These are phyloP conservation scores for Leccinum disarticulatum DNA, from an alignment of 768 basidiomycete genomes.

Conservation along the genomic window DNA sequence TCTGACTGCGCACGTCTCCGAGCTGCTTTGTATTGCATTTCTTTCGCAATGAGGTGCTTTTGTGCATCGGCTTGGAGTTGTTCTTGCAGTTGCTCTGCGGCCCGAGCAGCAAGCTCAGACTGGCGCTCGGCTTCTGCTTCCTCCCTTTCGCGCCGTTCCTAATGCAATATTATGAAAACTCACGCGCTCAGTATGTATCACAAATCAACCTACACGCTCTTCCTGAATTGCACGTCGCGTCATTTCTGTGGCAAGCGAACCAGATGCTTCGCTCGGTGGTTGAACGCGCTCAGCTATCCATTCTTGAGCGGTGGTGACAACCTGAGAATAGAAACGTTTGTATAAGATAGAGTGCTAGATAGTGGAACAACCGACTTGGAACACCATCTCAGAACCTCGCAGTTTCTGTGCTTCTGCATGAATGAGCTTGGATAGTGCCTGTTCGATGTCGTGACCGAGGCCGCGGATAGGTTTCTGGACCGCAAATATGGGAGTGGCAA, in stretches of 20 bases:
- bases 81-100: conserved; percentile 60
- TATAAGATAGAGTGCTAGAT: background rate
- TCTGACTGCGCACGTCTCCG: conserved; percentile 69
- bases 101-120: conserved; percentile 48
- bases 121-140: conserved; percentile 54
- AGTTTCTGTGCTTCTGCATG: conserved; percentile 64
- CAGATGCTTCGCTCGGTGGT: conserved; percentile 57
- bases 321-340: conserved; percentile 38
- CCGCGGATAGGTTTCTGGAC: conserved; percentile 66
- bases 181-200: background rate
- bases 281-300: conserved; percentile 62
- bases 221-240: conserved; percentile 68
- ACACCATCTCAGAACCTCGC: conserved; percentile 75
- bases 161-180: background rate
- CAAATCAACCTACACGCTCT: conserved; percentile 49
- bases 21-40: conserved; percentile 50
- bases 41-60: conserved; percentile 45
- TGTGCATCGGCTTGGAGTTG: conserved; percentile 67
- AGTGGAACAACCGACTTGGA: conserved; percentile 50
- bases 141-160: conserved; percentile 56
- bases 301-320: conserved; percentile 66
- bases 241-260: conserved; percentile 81
- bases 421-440: conserved; percentile 56
- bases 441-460: conserved; percentile 54
- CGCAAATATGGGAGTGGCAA: conserved; percentile 65